These are phyloP conservation scores for Rhodotorula sp. DNA, from an alignment of 1,284 basidiomycete species.

Conservation along the genomic window DNA sequence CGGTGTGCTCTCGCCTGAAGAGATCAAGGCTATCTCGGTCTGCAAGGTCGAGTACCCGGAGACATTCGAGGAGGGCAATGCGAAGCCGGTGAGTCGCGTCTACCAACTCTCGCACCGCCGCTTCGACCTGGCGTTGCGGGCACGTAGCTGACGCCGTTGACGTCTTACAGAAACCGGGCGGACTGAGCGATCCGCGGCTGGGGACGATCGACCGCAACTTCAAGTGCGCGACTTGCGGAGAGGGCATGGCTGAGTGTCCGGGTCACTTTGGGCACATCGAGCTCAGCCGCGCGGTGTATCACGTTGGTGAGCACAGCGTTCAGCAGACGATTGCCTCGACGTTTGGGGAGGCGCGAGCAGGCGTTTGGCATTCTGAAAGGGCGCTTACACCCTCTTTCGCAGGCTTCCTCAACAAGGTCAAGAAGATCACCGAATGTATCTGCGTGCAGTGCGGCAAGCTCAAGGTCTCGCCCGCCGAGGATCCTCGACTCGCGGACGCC, in stretches of 20 bases:
- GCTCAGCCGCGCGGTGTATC: conserved; percentile 91
- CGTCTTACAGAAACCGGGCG: conserved; percentile 72
- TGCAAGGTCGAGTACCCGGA: conserved; percentile 98
- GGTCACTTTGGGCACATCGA: conserved; percentile 99
- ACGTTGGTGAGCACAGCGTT: conserved; percentile 65
- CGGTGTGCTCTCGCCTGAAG: conserved; percentile 98
- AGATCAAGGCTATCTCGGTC: conserved; percentile 73
- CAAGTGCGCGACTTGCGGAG: conserved; percentile 99
- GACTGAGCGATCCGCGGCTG: conserved; percentile 96
- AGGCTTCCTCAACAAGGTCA: conserved; percentile 99
- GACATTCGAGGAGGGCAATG: conserved; percentile 88
- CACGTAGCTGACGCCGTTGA: conserved; percentile 11
- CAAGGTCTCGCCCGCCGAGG: conserved; percentile 63
- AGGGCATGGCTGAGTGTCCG: conserved; percentile 96
- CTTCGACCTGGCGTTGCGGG: not conserved
- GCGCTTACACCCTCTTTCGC: conserved; percentile 13
- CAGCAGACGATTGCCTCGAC: not conserved
- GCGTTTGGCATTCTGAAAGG: no score
- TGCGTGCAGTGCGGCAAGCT: conserved; percentile 98
- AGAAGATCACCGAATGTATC: conserved; percentile 98
- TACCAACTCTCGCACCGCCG: not conserved
- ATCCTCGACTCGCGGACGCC: conserved; percentile 40
- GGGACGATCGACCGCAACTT: conserved; percentile 98
- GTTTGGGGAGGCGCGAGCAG: no score
- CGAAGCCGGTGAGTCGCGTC: conserved; percentile 34